Conservation (phyloP, 2,329 filamentous ascomycete species). For the Cadophora sp. region DNA sequence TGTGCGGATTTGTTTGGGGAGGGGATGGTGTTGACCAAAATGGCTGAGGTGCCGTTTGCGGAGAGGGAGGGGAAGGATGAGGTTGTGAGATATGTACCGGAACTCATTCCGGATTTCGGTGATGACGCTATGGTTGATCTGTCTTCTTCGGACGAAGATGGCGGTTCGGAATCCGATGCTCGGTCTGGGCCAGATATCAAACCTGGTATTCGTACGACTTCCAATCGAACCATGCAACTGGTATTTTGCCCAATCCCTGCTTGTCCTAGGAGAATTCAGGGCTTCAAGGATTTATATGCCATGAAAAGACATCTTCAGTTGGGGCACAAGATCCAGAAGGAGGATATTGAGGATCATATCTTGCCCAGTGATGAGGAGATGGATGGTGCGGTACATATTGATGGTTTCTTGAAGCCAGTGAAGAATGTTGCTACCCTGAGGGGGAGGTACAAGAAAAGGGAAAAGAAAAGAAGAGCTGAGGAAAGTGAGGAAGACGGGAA, state of each 20-base stretch:
- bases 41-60: constrained; percentile 33
- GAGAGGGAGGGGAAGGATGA: constrained; percentile 25
- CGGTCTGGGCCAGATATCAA: not conserved
- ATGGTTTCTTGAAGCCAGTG: constrained; percentile 69
- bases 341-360: constrained; percentile 58
- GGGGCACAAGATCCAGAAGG: constrained; percentile 53
- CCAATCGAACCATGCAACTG: not conserved
- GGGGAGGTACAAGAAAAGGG: constrained; percentile 9
- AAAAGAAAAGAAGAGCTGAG: not conserved
- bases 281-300: constrained; percentile 49
- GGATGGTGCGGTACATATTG: constrained; percentile 68
- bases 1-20: constrained; percentile 80
- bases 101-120: constrained; percentile 34
- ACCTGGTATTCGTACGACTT: not conserved
- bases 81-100: constrained; percentile 37
- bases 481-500: not conserved
- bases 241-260: constrained; percentile 47
- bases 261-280: constrained; percentile 48
- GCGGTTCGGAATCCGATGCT: not conserved
- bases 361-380: constrained; percentile 52
- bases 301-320: constrained; percentile 53
- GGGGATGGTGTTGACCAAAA: constrained; percentile 61
- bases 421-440: constrained; percentile 21
- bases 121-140: constrained; percentile 12
- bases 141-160: not conserved